Evolutionary conservation across 139 green algal species (phyloP).

Genomic region (Chlorella sp.): DNA sequence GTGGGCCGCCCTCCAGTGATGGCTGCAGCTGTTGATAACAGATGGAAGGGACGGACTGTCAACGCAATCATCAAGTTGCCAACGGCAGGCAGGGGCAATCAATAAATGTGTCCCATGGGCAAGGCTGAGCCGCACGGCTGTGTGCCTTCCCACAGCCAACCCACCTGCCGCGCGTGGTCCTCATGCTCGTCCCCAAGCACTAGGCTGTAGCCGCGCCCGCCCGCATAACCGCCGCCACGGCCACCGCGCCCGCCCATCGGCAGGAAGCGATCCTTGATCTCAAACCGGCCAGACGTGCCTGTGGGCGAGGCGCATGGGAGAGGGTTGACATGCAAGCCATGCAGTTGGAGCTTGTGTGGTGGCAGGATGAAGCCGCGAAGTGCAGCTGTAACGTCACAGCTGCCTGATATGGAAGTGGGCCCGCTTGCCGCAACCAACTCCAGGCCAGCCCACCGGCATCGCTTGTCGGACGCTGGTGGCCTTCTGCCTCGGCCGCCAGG

Average conservation of each 20-base stretch:
- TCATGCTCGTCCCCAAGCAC: background rate
- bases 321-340: no score
- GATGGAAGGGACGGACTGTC: background rate
- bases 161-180: background rate
- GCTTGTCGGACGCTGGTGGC: constrained; percentile 20
- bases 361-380: no score
- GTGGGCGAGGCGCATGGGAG: no score
- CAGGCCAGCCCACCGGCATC: background rate
- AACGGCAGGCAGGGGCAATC: no score
- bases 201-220: background rate
- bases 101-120: no score
- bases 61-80: no score
- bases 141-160: background rate
- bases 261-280: constrained; percentile 28
- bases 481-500: constrained; percentile 17
- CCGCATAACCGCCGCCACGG: background rate
- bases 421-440: no score
- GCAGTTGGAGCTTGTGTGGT: no score
- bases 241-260: background rate
- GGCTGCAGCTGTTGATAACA: background rate
- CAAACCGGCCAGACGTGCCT: constrained; percentile 26
- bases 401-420: background rate
- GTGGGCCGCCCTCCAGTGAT: background rate
- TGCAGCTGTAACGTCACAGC: background rate
- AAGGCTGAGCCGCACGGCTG: no score